These are phyloP conservation scores for Pleurotus salmoneostramineus DNA, from an alignment of 768 basidiomycete species.

Conservation along the genomic window DNA sequence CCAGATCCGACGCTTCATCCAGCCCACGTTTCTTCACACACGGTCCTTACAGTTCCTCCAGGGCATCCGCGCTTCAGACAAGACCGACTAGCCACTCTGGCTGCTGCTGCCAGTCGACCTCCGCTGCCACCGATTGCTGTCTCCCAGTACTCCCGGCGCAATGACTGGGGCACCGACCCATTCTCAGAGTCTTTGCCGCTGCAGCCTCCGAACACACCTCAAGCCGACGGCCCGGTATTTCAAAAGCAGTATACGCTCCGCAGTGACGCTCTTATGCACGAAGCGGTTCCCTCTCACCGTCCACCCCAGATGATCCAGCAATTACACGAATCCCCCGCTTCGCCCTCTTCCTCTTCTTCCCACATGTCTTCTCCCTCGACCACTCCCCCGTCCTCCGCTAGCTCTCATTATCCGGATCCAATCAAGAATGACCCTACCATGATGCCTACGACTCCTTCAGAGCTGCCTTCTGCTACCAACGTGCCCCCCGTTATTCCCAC, in stretches of 20 bases:
- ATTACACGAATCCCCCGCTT: neutral
- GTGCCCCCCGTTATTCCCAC: no score
- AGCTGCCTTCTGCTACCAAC: neutral
- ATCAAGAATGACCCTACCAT: neutral
- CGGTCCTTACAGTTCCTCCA: neutral
- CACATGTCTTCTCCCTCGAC: neutral
- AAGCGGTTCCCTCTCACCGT: neutral
- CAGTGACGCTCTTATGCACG: neutral
- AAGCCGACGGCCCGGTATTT: constrained; percentile 3
- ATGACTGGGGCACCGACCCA: neutral
- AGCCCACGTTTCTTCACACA: no score
- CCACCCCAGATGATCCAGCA: neutral
- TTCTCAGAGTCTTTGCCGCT: neutral
- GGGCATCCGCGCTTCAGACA: constrained; percentile 1
- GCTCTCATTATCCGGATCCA: neutral
- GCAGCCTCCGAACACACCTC: constrained; percentile 9
- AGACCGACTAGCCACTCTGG: neutral
- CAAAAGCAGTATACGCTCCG: constrained; percentile 1
- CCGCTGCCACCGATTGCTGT: constrained; percentile 4
- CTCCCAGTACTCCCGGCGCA: neutral
- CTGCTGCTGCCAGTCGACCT: constrained; percentile 1
- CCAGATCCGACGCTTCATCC: constrained; percentile 50
- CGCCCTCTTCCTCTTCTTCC: neutral
- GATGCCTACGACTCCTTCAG: neutral
- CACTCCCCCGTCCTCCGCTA: constrained; percentile 5